Percentiles rank a stretch among this genome's conserved stretches.
Evolutionary conservation across 805 yeast genomes (phyloP).

Genomic region (Candida alai): DNA sequence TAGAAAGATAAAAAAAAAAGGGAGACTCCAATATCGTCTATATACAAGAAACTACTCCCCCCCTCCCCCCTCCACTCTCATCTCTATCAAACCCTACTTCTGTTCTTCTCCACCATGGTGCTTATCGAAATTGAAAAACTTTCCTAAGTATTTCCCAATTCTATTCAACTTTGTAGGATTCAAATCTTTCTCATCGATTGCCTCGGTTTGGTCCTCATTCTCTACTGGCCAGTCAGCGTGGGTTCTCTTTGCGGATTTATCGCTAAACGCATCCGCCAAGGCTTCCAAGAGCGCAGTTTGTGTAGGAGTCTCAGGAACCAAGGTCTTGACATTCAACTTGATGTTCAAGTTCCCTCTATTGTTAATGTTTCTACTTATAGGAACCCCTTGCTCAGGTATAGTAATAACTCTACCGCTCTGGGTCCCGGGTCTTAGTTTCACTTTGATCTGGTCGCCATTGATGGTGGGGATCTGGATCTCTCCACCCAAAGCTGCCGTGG

Average conservation of each 20-base stretch:
- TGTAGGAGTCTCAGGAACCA: conserved; percentile 74
- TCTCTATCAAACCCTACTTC: too few species aligned
- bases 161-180: conserved; percentile 53
- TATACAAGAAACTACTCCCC: too few species aligned
- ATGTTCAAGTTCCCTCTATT: conserved; percentile 81
- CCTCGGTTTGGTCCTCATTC: conserved; percentile 23
- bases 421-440: conserved; percentile 82
- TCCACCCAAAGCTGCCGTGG: conserved; percentile 97
- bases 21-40: too few species aligned
- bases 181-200: conserved; percentile 30
- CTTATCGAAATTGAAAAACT: conserved; percentile 46
- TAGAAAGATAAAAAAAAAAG: too few species aligned
- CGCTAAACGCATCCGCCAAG: conserved; percentile 85
- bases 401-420: conserved; percentile 70
- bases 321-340: conserved; percentile 62
- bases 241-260: conserved; percentile 69
- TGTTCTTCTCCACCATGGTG: conserved; percentile 5
- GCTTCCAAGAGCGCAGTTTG: conserved; percentile 91
- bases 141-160: conserved; percentile 55
- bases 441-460: conserved; percentile 69
- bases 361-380: conserved; percentile 48
- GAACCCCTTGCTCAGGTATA: conserved; percentile 86
- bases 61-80: too few species aligned
- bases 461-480: conserved; percentile 86
- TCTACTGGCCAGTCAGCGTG: conserved; percentile 42